These are phyloP conservation scores for Termitomyces sp. DNA, from an alignment of 768 basidiomycete genomes.

Conservation along the genomic window DNA sequence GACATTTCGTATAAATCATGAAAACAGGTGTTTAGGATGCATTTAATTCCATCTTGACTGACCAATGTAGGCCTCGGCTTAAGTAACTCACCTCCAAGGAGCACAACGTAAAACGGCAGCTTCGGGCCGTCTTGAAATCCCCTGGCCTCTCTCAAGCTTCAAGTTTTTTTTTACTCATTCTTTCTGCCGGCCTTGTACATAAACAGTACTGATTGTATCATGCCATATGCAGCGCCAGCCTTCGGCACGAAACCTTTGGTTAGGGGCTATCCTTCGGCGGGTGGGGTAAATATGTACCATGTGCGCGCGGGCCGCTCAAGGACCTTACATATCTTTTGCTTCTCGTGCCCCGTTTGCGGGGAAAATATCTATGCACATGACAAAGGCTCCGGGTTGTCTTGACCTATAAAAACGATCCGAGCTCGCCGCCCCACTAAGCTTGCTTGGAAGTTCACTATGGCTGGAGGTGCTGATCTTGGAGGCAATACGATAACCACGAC, in stretches of 20 bases:
- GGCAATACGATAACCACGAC: constrained; percentile 30
- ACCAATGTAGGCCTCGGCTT: too few relatives aligned
- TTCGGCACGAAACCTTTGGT: neutral
- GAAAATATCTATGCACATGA: constrained; percentile 3
- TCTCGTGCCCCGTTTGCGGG: constrained; percentile 4
- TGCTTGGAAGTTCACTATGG: constrained; percentile 32
- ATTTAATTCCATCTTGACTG: too few relatives aligned
- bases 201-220: neutral
- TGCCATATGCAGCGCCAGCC: too few relatives aligned
- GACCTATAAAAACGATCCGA: neutral
- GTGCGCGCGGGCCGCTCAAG: neutral
- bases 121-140: too few relatives aligned
- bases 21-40: too few relatives aligned
- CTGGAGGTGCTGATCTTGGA: constrained; percentile 35
- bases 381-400: neutral
- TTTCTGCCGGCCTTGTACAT: too few relatives aligned
- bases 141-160: too few relatives aligned
- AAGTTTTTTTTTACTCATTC: too few relatives aligned
- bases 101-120: too few relatives aligned
- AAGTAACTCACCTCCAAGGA: too few relatives aligned
- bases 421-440: neutral
- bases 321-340: neutral
- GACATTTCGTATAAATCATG: too few relatives aligned
- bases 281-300: neutral
- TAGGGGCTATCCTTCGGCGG: too few relatives aligned